Base-by-base conservation (phyloP, 306 rosid species). In the Begonia loranthoides region DNA sequence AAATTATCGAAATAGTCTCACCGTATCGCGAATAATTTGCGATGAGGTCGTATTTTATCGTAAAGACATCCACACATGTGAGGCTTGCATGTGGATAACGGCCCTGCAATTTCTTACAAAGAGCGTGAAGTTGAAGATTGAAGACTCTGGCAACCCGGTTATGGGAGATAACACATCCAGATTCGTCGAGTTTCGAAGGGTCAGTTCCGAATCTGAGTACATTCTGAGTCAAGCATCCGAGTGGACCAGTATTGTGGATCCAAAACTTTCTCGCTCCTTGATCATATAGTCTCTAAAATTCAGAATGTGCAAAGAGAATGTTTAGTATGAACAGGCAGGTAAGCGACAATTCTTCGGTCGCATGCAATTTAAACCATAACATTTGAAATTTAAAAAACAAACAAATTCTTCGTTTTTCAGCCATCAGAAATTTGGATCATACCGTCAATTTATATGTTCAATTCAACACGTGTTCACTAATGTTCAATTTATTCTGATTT, bases 191-290 rank as follows among this genome's bases (percentile, higher is more conserved):
- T 41, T 58, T 54, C 12, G 70, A 57, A 24, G 63, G 15, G 45
- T 66, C 63, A 12, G 44, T 58, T 52, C 70, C 77, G 14, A 57
- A 72, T 54, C 12, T 58, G 8, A 58, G 66, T 16, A 72, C 17
- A 12, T 61, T 66, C 57, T 63, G 58, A 10, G 77, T 58, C 12
- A 72, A 44, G 69, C 77, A 72, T 63, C 77, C 77, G 9, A 72
- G 66, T 21, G 77, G 73, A 50, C 77, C 70, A 1, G 62, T 72
- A 66, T 67, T 72, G 15, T 72, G 77, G 39, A 72, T 62, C 77
- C 77, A 67, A 50, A 67, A 72, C 7, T 58, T 67, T 51, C 66
- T 58, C 10, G 63, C 73, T 21, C 77, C 77, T 28, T 54, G 56
- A 14, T 45, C 13, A 48, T 72, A 58, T 17, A 72, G 52, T 58